Percentiles rank a stretch among this genome's conserved stretches.
phyloP scores from a whole-genome alignment of 1,284 basidiomycete genomes.

The Exobasidium rhododendri region DNA sequence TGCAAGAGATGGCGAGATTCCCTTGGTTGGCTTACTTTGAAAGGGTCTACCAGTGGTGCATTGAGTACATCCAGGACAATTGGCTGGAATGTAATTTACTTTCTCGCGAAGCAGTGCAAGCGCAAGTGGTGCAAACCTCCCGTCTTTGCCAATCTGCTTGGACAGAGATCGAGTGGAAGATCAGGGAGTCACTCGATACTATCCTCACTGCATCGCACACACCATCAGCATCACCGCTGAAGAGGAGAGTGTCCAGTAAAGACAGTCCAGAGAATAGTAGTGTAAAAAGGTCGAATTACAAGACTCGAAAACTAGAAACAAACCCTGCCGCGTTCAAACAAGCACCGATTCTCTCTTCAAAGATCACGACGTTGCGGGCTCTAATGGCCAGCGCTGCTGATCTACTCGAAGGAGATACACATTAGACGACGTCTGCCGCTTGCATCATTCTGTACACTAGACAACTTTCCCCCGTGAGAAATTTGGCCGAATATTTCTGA shows the following conservation, averaged over 20 bases:
- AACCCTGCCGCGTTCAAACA: too few species aligned
- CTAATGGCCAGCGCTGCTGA: too few species aligned
- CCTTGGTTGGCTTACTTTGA: slow-evolving; percentile 7
- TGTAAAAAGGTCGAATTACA: too few species aligned
- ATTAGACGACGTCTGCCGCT: too few species aligned
- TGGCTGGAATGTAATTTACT: background rate
- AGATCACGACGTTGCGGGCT: too few species aligned
- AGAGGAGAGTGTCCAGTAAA: background rate
- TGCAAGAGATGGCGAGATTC: background rate
- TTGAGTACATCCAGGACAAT: background rate
- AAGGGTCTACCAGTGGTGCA: background rate
- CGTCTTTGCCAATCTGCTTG: background rate
- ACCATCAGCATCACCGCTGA: background rate
- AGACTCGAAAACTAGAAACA: too few species aligned
- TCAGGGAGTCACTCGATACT: background rate
- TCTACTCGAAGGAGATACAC: too few species aligned
- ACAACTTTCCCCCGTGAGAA: too few species aligned
- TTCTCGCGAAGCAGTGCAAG: background rate
- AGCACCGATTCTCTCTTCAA: too few species aligned
- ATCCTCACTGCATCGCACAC: background rate
- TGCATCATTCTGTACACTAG: too few species aligned
- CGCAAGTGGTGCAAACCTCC: background rate
- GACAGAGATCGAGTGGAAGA: background rate
- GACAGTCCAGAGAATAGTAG: too few species aligned
- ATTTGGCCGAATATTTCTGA: too few species aligned